Percentiles rank a stretch among this genome's conserved stretches.
Evolutionary conservation across 441 rosid species (phyloP).

Genomic region (Aleurites moluccanus): DNA sequence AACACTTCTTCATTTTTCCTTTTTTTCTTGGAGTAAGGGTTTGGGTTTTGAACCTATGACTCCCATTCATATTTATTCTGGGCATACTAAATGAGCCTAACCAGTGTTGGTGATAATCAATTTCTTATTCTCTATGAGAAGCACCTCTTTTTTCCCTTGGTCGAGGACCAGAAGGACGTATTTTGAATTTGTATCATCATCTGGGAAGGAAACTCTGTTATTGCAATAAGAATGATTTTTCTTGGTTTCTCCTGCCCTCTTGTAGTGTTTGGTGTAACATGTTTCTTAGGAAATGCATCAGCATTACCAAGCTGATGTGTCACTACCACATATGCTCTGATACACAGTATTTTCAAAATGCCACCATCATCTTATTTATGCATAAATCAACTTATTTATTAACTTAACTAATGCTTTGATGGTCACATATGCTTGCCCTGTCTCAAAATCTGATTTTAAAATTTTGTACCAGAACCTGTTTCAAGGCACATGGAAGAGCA

Average conservation of each 20-base stretch:
- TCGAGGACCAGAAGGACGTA: neutral
- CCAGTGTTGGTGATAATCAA: neutral
- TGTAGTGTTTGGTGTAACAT: neutral
- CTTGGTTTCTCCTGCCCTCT: neutral
- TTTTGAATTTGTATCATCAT: neutral
- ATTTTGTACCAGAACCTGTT: slow-evolving; percentile 74
- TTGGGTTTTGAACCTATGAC: neutral
- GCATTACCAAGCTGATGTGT: neutral
- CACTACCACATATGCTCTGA: slow-evolving; percentile 8
- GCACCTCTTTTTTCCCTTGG: neutral
- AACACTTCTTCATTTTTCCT: slow-evolving; percentile 15
- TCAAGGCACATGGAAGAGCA: slow-evolving; percentile 96
- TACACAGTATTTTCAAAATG: slow-evolving; percentile 3
- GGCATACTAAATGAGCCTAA: neutral
- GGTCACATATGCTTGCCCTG: neutral
- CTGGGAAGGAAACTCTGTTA: neutral
- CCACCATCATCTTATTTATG: neutral
- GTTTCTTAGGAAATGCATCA: neutral
- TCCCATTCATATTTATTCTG: neutral
- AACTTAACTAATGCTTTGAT: neutral
- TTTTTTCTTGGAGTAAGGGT: neutral
- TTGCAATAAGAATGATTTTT: neutral
- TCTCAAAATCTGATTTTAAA: slow-evolving; percentile 13
- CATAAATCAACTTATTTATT: neutral
- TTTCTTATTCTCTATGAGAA: neutral